phyloP scores from a whole-genome alignment of 2,329 filamentous ascomycete species.

The Metarhizium brunneum region DNA sequence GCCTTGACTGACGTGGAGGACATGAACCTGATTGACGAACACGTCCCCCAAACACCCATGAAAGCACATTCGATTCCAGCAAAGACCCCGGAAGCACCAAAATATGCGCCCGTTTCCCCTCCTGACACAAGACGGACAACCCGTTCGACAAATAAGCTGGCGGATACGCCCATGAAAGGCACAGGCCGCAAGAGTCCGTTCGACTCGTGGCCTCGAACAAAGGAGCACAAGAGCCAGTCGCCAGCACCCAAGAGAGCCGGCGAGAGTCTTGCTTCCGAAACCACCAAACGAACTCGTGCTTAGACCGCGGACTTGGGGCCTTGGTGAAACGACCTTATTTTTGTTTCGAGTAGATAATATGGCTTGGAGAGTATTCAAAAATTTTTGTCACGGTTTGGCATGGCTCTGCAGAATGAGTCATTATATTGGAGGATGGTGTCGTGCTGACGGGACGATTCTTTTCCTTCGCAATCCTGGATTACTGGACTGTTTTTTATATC shows the following conservation, averaged over 20 bases:
- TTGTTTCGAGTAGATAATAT: neutral
- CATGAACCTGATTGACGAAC: conserved; percentile 20
- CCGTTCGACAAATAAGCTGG: conserved; percentile 43
- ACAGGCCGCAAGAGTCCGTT: conserved; percentile 46
- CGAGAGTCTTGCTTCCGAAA: conserved; percentile 19
- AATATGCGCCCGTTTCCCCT: conserved; percentile 50
- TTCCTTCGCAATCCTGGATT: neutral
- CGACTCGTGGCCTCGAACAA: conserved; percentile 59
- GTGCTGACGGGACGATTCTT: neutral
- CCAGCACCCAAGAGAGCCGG: conserved; percentile 31
- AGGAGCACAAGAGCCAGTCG: conserved; percentile 41
- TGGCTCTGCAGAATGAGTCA: neutral
- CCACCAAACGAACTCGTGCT: conserved; percentile 27
- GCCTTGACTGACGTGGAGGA: conserved; percentile 50
- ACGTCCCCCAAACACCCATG: conserved; percentile 26
- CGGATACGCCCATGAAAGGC: conserved; percentile 32
- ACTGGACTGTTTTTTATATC: neutral
- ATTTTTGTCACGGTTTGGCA: neutral
- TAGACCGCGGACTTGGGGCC: conserved; percentile 8
- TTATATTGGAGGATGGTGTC: conserved; percentile 2
- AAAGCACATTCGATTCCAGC: conserved; percentile 19
- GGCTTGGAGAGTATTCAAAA: neutral
- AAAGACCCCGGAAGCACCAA: conserved; percentile 45
- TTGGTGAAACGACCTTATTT: neutral
- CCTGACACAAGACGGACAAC: conserved; percentile 53